These are phyloP conservation scores for Zygosaccharomyces kombuchaensis DNA, from an alignment of 805 yeast genomes.

Conservation along the genomic window DNA sequence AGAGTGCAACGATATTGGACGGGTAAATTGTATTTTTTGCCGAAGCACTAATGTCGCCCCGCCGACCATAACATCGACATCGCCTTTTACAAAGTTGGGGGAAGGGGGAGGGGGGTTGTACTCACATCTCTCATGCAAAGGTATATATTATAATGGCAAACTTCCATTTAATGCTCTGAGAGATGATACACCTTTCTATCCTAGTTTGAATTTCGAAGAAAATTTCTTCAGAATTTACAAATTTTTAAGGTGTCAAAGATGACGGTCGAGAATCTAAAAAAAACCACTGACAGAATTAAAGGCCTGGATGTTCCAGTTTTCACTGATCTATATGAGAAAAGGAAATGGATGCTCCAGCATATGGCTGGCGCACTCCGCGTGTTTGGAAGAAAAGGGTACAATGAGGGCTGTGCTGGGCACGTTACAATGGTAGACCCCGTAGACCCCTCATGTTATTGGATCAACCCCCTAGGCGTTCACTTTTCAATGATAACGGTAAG, in stretches of 20 bases:
- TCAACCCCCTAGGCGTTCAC: constrained; percentile 74
- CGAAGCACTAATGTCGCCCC: neutral
- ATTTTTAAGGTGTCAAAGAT: neutral
- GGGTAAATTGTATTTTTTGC: too few relatives aligned
- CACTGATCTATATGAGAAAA: constrained; percentile 6
- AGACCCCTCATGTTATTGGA: constrained; percentile 73
- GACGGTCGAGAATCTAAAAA: constrained; percentile 1
- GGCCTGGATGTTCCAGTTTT: constrained; percentile 7
- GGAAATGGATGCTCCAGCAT: constrained; percentile 42
- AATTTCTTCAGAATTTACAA: neutral
- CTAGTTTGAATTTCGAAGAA: neutral
- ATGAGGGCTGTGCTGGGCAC: constrained; percentile 79
- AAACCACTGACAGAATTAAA: neutral
- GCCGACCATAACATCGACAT: neutral
- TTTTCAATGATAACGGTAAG: constrained; percentile 54
- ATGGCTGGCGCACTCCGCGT: constrained; percentile 80
- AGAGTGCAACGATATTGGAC: too few relatives aligned
- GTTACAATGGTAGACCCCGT: constrained; percentile 79
- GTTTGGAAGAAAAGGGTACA: constrained; percentile 66
- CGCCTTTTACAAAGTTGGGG: neutral
- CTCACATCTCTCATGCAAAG: neutral
- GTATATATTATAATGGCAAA: neutral
- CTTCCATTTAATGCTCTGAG: neutral
- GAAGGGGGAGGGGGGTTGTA: too few relatives aligned
- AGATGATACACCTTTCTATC: neutral